These are phyloP conservation scores for Suillus paluster DNA, from an alignment of 768 basidiomycete genomes.

Conservation along the genomic window DNA sequence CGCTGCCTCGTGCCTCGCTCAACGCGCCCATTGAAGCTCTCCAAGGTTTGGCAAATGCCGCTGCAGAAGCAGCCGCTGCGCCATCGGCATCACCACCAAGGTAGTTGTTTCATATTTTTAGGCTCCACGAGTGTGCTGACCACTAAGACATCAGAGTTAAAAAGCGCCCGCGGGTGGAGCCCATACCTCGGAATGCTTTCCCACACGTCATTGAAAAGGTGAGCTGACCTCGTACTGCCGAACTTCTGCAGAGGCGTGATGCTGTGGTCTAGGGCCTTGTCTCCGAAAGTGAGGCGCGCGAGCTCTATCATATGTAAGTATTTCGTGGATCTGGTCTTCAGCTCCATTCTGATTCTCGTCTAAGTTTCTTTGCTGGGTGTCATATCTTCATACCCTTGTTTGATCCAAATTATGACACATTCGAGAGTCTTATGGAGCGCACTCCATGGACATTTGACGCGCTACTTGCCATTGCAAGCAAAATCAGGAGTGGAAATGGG, in stretches of 20 bases:
- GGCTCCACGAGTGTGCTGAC: background rate
- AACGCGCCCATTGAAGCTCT: slow-evolving; percentile 95
- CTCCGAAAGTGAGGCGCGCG: slow-evolving; percentile 81
- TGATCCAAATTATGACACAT: slow-evolving; percentile 91
- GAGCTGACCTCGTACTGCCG: background rate
- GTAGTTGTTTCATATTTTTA: slow-evolving; percentile 37
- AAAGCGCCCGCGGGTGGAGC: slow-evolving; percentile 85
- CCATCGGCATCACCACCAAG: slow-evolving; percentile 68
- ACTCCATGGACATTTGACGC: slow-evolving; percentile 97
- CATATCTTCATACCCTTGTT: slow-evolving; percentile 96
- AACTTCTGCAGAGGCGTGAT: background rate
- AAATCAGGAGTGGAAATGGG: slow-evolving; percentile 89
- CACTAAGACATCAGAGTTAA: slow-evolving; percentile 56
- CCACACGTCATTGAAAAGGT: slow-evolving; percentile 91
- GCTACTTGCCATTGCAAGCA: slow-evolving; percentile 89
- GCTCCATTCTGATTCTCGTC: slow-evolving; percentile 8
- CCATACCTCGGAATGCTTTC: slow-evolving; percentile 83
- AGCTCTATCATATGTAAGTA: slow-evolving; percentile 87
- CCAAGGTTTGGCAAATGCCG: slow-evolving; percentile 93
- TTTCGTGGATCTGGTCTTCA: slow-evolving; percentile 15
- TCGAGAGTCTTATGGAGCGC: slow-evolving; percentile 88
- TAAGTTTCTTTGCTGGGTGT: slow-evolving; percentile 94
- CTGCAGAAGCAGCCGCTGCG: slow-evolving; percentile 88
- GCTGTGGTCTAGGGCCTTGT: slow-evolving; percentile 70
- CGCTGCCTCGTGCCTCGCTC: slow-evolving; percentile 79